These are phyloP conservation scores for Gracilaria gracilis DNA, from an alignment of 23 red algal species.

Conservation along the genomic window DNA sequence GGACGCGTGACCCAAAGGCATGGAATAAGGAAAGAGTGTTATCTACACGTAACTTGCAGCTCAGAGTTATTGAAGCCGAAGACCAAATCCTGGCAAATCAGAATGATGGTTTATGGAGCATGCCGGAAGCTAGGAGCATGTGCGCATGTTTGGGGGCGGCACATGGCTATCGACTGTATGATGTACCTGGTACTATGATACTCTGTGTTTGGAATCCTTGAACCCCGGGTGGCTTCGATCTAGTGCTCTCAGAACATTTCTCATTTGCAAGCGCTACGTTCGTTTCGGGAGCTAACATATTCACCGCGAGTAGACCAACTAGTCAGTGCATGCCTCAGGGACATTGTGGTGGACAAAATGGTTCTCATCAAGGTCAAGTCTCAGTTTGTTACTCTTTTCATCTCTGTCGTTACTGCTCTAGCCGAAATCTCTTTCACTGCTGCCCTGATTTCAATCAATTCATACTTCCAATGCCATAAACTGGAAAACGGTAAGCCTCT, in stretches of 20 bases:
- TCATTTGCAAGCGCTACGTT: background rate
- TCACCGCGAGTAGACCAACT: background rate
- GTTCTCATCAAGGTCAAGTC: conserved; percentile 6
- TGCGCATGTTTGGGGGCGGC: too few species aligned
- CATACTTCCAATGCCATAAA: background rate
- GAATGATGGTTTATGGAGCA: too few species aligned
- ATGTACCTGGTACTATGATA: too few species aligned
- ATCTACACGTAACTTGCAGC: too few species aligned
- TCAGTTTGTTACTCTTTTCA: conserved; percentile 12
- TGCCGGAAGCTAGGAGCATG: too few species aligned
- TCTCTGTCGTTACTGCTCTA: background rate
- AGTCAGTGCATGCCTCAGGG: background rate
- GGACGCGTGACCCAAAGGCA: too few species aligned
- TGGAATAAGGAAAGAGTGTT: too few species aligned
- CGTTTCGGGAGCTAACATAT: background rate
- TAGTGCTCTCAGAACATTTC: too few species aligned
- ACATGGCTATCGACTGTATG: too few species aligned
- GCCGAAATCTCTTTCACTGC: conserved; percentile 1
- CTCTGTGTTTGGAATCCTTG: too few species aligned
- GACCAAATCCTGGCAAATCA: background rate
- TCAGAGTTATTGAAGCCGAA: too few species aligned
- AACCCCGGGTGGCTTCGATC: too few species aligned
- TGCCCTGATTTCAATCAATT: background rate
- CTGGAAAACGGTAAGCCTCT: conserved; percentile 6
- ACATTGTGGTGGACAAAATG: background rate